Evolutionary conservation across 805 yeast species (phyloP), one percentile per base, ranked within the genome.

Genomic region (Candida ortonii): DNA sequence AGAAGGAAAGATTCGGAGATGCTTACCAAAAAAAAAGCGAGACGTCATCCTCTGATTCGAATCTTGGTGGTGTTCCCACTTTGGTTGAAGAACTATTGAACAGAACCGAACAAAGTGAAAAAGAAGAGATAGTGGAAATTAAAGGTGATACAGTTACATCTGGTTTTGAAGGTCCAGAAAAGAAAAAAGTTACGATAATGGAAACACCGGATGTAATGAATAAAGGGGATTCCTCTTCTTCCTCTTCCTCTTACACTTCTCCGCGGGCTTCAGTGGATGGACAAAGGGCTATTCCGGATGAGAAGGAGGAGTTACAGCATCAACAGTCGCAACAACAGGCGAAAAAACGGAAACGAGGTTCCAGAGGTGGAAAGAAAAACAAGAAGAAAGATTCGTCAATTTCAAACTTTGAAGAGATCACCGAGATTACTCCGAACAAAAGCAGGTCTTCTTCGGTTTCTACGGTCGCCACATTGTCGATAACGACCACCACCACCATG

Each of bases 341-440:
- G 34, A 80, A 76, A 58, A 80, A 73, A 50, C 68, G 96, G 17
- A 88, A 85, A 53, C 72, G 96, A 52, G 96, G 96, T 4, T 69
- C 82, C 7, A 67, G 96, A 39, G 96, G 96, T 10, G 95, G 95
- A 0, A 78, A 78, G 47, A 73, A 82, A 50, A 60, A 71, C 29
- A 75, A 68, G 43, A 62, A 59, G 43, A 58, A 59, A 27, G 60
- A 52, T 9, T n/a, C 38, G 1, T 17, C 26, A 3, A 25, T 17
- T 7, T 10, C 35, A 6, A 21, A 33, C 15, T 15, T 28, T 11
- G 47, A 42, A 22, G 44, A 42, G 12, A 14, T 11, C 7, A 26
- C 25, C n/a, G 49, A 34, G 7, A 14, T 26, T 8, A 24, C 13
- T 13, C 21, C 23, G 10, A 27, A 29, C 25, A 41, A 26, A 22